Base-by-base conservation (phyloP, 345 rosid genomes). In the Eucalyptus cladocalyx region DNA sequence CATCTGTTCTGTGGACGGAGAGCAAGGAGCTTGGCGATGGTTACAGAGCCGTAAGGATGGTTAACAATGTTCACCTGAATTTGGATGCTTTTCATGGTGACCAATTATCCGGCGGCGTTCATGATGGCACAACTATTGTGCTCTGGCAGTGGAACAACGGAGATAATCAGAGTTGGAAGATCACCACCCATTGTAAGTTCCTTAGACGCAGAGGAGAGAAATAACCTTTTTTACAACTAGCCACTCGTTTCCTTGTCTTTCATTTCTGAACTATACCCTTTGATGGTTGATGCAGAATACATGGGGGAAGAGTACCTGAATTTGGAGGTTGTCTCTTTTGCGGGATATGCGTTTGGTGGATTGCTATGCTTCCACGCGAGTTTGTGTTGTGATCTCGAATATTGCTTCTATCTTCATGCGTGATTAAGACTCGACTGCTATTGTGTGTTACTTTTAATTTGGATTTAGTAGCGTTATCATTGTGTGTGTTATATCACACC, bases 121-220 rank as follows among this genome's bases (percentile, higher is more conserved):
- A 87, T 88, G 94, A 96, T 89, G 99, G 99, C 62, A 95, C 97
- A 28, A 90, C 87, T 34, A 92, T 97, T 28, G 98, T 94, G 87
- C 97, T 98, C 76, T 96, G 98, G 98, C 88, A 93, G 80, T 97
- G 99, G 99, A 94, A 93, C 93, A 92, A 94, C 53, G 99, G 99
- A 72, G 97, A 95, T 32, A 97, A 97, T 93, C 99, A 98, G 94
- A 93, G 42, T 10, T 98, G 99, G 99, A 98, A 92, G 95, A 95
- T 86, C 67, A 50, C 48, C n/a, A 65, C 87, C 2, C 56, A 86
- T 18, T 87, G 89, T 87, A 87, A 87, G 89, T 87, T 72, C 11
- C 45, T 37, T 37, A 72, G 45, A 72, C 11, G 3, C 45, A 72
- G 45, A 72, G 83, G 83, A 72, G 83, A 6, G 83, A 23, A 37